Base-by-base conservation (phyloP, 257 asterid genomes). In the Henckelia pumila region DNA sequence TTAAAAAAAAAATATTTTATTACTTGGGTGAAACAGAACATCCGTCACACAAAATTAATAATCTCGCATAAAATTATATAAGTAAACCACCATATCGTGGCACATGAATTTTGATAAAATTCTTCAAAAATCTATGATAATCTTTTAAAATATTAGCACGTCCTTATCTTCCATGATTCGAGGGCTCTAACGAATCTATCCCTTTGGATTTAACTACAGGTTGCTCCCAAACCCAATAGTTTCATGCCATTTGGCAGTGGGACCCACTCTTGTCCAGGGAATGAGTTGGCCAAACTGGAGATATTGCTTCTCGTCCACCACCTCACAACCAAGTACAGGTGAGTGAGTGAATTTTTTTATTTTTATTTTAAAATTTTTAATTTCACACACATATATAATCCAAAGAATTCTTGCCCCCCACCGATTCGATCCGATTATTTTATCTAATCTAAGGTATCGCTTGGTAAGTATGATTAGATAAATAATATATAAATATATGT, bases 171-270 rank as follows among this genome's bases (percentile, higher is more conserved):
- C 8, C 55, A 47, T 47, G 55, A 16, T 47, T 16, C 21, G 20
- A 44, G 52, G 52, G 52, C 1, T 3, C 14, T 14, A 47, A 16
- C 55, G 55, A 16, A 47, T 47, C 55, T 47, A 47, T 47, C 20
- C 21, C 21, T 47, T 5, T 40, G 52, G 52, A 40, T 40, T 16
- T 5, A 47, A 16, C n/a, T n/a, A n/a, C 79, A 92, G 98, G 83
- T 74, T 57, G 78, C 89, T 56, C 88, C 90, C 19, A 92, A 78
- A 25, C 92, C 96, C 83, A 87, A 92, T 75, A 89, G 95, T 0
- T 92, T 72, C 72, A 58, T 92, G 95, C 98, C 98, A 83, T 89
- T 92, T 83, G 98, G 98, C 72, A 87, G 74, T n/a, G 98, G 98
- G 66, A 75, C 83, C 78, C 98, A 92, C 64, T 83, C 96, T 17